Evolutionary conservation across 2,329 filamentous ascomycete species (phyloP).

Genomic region (Aspergillus chevalieri): DNA sequence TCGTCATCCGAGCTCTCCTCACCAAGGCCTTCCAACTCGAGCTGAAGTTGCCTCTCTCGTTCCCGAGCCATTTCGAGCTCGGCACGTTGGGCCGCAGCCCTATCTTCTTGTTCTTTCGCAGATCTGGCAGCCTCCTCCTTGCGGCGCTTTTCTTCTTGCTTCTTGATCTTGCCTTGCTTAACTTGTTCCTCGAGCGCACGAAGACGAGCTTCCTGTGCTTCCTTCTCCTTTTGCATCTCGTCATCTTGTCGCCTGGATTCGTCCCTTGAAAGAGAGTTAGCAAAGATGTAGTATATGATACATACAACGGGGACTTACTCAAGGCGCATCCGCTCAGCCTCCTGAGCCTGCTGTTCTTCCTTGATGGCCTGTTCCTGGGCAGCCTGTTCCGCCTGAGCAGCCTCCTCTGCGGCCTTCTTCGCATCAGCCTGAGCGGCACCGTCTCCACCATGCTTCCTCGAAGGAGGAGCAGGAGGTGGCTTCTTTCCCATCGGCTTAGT

Average conservation of each 20-base stretch:
- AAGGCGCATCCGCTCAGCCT: slow-evolving; percentile 64
- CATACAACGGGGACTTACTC: slow-evolving; percentile 61
- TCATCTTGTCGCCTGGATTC: slow-evolving; percentile 70
- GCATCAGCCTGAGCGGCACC: slow-evolving; percentile 53
- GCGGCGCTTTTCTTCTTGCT: slow-evolving; percentile 88
- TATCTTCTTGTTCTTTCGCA: slow-evolving; percentile 79
- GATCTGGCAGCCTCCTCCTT: slow-evolving; percentile 84
- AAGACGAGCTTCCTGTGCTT: slow-evolving; percentile 74
- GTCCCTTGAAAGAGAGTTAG: slow-evolving; percentile 48
- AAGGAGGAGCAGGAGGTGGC: slow-evolving; percentile 64
- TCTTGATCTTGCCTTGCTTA: slow-evolving; percentile 85
- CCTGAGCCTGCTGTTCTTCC: slow-evolving; percentile 70
- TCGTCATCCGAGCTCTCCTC: slow-evolving; percentile 79
- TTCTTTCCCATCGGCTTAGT: slow-evolving; percentile 57
- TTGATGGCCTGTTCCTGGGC: slow-evolving; percentile 45
- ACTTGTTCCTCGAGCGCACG: slow-evolving; percentile 91
- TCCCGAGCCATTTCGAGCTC: slow-evolving; percentile 90
- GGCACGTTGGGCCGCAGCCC: slow-evolving; percentile 75
- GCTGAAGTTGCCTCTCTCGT: slow-evolving; percentile 80
- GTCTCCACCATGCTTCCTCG: slow-evolving; percentile 61
- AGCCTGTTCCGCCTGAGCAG: slow-evolving; percentile 60
- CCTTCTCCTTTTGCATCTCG: slow-evolving; percentile 71
- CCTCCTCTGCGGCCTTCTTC: slow-evolving; percentile 49
- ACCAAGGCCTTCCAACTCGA: slow-evolving; percentile 73
- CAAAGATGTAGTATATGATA: slow-evolving; percentile 1